These are phyloP conservation scores for Melocanna baccifera DNA, from an alignment of 176 grass and related monocot genomes.

Conservation along the genomic window DNA sequence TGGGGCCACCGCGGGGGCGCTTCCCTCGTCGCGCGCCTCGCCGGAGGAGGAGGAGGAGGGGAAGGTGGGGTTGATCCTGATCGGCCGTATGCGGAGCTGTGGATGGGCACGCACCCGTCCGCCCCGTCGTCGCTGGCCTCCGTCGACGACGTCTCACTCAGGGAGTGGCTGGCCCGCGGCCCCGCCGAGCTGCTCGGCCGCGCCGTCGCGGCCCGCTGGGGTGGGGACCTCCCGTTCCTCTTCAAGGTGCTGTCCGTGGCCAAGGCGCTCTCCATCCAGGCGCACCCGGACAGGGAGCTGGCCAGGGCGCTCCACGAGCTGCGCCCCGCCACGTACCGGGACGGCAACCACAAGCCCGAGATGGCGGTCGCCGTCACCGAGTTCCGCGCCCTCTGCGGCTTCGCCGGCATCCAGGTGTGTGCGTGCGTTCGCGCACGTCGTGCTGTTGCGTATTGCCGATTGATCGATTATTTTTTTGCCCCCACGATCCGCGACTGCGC, in stretches of 20 bases:
- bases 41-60: background rate
- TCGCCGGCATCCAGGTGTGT: conserved; percentile 55
- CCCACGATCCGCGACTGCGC: background rate
- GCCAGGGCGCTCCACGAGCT: conserved; percentile 66
- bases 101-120: conserved; percentile 87
- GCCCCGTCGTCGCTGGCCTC: conserved; percentile 53
- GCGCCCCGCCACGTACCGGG: conserved; percentile 66
- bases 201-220: conserved; percentile 55
- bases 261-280: conserved; percentile 90
- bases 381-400: conserved; percentile 85
- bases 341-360: conserved; percentile 95
- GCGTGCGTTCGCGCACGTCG: background rate
- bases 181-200: conserved; percentile 60
- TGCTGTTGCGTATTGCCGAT: background rate
- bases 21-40: conserved; percentile 68
- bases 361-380: conserved; percentile 93
- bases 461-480: background rate
- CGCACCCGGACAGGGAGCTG: conserved; percentile 84
- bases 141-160: conserved; percentile 33
- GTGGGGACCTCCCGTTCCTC: conserved; percentile 78
- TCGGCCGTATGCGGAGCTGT: conserved; percentile 76
- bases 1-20: conserved; percentile 60
- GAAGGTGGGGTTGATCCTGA: background rate
- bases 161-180: conserved; percentile 59
- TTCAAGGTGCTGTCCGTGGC: conserved; percentile 95